Percentiles rank a stretch among this genome's conserved stretches.
These are phyloP conservation scores for Podaxis carcinomalis DNA, from an alignment of 768 basidiomycete species.

Conservation along the genomic window DNA sequence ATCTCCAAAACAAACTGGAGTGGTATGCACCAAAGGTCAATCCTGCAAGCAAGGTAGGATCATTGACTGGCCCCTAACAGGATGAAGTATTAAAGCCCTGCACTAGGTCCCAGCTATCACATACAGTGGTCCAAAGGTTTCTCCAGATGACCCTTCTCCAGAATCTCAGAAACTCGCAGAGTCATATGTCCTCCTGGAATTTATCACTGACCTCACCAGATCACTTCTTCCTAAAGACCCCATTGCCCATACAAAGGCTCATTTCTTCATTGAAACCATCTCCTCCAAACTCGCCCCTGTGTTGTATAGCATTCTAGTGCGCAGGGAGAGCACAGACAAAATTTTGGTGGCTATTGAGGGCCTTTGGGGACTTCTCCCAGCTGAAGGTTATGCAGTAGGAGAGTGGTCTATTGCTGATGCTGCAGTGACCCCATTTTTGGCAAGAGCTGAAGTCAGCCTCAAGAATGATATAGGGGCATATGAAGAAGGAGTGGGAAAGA, in stretches of 20 bases:
- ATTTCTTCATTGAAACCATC: slow-evolving; percentile 59
- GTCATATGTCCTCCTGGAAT: slow-evolving; percentile 62
- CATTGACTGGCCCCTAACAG: not conserved
- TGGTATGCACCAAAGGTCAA: slow-evolving; percentile 68
- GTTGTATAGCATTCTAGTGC: too few relatives aligned
- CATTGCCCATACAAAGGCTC: slow-evolving; percentile 50
- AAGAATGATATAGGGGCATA: slow-evolving; percentile 51
- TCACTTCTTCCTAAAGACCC: slow-evolving; percentile 54
- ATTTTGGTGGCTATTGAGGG: slow-evolving; percentile 40
- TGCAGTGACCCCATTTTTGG: slow-evolving; percentile 57
- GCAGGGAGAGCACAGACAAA: slow-evolving; percentile 35
- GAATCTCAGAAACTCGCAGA: slow-evolving; percentile 61
- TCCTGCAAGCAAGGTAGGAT: slow-evolving; percentile 57
- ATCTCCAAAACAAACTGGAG: slow-evolving; percentile 60
- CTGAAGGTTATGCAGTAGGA: slow-evolving; percentile 40
- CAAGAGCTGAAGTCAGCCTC: slow-evolving; percentile 40
- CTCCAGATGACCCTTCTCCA: slow-evolving; percentile 52
- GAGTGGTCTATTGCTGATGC: slow-evolving; percentile 61
- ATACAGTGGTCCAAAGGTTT: slow-evolving; percentile 55
- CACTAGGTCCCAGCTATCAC: slow-evolving; percentile 52
- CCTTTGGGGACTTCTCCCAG: slow-evolving; percentile 46
- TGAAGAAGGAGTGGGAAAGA: slow-evolving; percentile 42
- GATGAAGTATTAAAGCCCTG: not conserved
- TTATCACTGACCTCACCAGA: slow-evolving; percentile 58
- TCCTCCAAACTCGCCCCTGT: slow-evolving; percentile 40